Conservation (phyloP, 2,329 filamentous ascomycete species). For the Thelonectria rubi region DNA sequence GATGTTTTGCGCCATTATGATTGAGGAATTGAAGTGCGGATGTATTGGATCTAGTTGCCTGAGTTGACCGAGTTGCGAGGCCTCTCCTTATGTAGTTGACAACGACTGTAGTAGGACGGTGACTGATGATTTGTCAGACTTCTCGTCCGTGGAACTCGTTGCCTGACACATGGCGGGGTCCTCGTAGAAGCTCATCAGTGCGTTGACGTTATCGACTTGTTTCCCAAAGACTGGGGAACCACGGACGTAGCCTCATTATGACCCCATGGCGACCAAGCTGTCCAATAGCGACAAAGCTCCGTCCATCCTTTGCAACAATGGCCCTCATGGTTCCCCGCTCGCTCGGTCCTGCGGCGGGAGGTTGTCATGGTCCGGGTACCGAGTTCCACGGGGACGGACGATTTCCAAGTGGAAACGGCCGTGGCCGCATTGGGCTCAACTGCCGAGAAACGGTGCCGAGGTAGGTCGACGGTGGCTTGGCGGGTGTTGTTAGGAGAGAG, state of each 20-base stretch:
- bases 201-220: slow-evolving; percentile 8
- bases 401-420: slow-evolving; percentile 15
- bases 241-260: slow-evolving; percentile 1
- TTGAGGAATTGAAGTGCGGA: neutral
- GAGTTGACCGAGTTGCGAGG: neutral
- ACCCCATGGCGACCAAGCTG: slow-evolving; percentile 1
- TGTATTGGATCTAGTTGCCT: slow-evolving; percentile 1
- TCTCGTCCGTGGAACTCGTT: neutral
- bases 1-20: slow-evolving; percentile 40
- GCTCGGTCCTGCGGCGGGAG: neutral
- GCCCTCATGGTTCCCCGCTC: neutral
- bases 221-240: neutral
- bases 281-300: neutral
- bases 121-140: slow-evolving; percentile 12
- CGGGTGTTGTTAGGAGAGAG: neutral
- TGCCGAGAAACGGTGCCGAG: slow-evolving; percentile 11
- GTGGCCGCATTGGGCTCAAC: neutral
- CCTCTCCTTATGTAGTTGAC: neutral
- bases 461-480: neutral
- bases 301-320: neutral
- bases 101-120: neutral
- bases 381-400: slow-evolving; percentile 17
- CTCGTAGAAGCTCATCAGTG: no score
- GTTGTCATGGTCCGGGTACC: slow-evolving; percentile 1
- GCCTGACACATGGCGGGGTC: slow-evolving; percentile 19